A percentile compares a stretch with the other conserved stretches of the same genome.
Evolutionary conservation across 106 monocot genomes (phyloP).

Genomic region (Dendrobium officinale): DNA sequence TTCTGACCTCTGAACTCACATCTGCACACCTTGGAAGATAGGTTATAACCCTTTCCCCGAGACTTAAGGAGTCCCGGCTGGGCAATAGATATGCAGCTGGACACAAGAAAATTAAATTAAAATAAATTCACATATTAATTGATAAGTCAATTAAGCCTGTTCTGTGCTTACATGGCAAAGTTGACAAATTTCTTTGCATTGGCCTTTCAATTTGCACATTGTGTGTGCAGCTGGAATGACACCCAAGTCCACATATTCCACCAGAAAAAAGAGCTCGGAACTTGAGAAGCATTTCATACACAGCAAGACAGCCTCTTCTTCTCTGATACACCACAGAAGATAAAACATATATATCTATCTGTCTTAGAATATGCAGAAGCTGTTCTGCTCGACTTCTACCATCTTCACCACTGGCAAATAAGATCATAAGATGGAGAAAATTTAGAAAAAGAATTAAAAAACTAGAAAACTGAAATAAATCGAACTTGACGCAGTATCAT

Average conservation of each 20-base stretch:
- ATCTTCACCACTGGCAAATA: conserved; percentile 83
- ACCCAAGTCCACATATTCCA: conserved; percentile 59
- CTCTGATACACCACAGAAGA: conserved; percentile 86
- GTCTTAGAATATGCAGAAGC: conserved; percentile 85
- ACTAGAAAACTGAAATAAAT: not conserved
- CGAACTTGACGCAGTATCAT: not conserved
- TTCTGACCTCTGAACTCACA: conserved; percentile 75
- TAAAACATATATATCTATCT: conserved; percentile 82
- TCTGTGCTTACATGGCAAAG: conserved; percentile 65
- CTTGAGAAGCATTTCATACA: conserved; percentile 71
- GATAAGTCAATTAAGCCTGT: conserved; percentile 3
- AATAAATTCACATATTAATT: not conserved
- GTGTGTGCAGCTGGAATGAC: conserved; percentile 36
- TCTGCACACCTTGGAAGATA: conserved; percentile 96
- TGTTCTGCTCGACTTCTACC: conserved; percentile 95
- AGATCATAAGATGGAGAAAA: conserved; percentile 3
- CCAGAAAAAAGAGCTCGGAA: conserved; percentile 84
- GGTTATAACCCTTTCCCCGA: conserved; percentile 85
- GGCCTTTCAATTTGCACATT: conserved; percentile 32
- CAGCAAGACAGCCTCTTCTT: conserved; percentile 83
- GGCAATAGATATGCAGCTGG: conserved; percentile 94
- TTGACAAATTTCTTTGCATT: conserved; percentile 55
- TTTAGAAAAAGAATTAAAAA: not conserved
- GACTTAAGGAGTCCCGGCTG: conserved; percentile 76
- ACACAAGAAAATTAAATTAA: conserved; percentile 8